These are phyloP conservation scores for Stephanodiscus minutulus DNA, from an alignment of 108 stramenopile species.

Conservation along the genomic window DNA sequence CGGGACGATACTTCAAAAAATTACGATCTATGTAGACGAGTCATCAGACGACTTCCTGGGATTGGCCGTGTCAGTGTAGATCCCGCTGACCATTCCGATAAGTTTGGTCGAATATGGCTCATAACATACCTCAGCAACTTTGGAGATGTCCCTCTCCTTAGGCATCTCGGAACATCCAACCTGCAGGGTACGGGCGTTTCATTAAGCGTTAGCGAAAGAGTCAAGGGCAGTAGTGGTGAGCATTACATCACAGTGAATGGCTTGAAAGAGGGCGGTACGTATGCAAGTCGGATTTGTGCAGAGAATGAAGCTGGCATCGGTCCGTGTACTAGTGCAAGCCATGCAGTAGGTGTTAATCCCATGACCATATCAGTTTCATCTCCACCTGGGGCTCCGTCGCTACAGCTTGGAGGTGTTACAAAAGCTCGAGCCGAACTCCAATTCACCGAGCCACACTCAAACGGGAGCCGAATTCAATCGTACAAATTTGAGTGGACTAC, in stretches of 20 bases:
- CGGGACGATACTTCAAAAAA: constrained; percentile 8
- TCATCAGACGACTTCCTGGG: constrained; percentile 45
- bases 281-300: constrained; percentile 46
- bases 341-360: constrained; percentile 38
- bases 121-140: constrained; percentile 49
- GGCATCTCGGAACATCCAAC: constrained; percentile 28
- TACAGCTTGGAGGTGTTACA: constrained; percentile 35
- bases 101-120: constrained; percentile 41
- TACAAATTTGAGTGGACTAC: constrained; percentile 67
- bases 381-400: constrained; percentile 25
- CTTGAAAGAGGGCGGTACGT: constrained; percentile 35
- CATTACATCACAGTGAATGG: constrained; percentile 25
- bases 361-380: constrained; percentile 19
- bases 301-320: constrained; percentile 50
- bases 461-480: constrained; percentile 40
- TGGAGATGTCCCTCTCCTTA: constrained; percentile 62
- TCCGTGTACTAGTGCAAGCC: constrained; percentile 33
- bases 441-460: constrained; percentile 33
- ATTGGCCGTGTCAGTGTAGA: constrained; percentile 47
- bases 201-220: constrained; percentile 32
- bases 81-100: neutral
- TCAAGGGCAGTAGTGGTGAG: constrained; percentile 30
- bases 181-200: constrained; percentile 35
- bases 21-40: constrained; percentile 26
- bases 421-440: constrained; percentile 34